Base-by-base conservation (phyloP, 148 eudicot species). In the Talinum fruticosum region DNA sequence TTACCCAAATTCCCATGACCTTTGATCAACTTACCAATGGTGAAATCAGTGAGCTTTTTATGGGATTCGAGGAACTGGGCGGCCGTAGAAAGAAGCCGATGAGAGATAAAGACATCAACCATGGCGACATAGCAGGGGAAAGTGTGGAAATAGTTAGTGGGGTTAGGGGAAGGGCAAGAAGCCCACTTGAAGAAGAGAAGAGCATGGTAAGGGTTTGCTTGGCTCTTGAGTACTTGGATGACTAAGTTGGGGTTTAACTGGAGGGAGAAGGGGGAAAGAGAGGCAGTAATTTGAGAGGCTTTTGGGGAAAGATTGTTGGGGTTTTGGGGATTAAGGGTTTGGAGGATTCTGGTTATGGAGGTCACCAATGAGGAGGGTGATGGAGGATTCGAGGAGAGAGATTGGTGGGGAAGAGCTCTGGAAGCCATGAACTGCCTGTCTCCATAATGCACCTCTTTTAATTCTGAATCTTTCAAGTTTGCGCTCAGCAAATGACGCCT, bases 21-120 rank as follows among this genome's bases (percentile, higher is more conserved):
- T 66, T 77, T 86, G 53, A 88, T 81, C 21, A 88, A 49, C 79
- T 81, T 84, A 28, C 84, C 79, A 72, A 86, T 78, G 72, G 78
- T 82, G 54, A 80, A 81, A 73, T 88, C 89, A 18, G 57, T 16
- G 47, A 86, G 74, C 38, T 29, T 80, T 30, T 69, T 57, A 1
- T 59, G 30, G 8, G 44, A 26, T 57, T 74, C 78, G 1, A 80
- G 53, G 59, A 80, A 74, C 47, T 75, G 78, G 69, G 54, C 44
- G 14, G 82, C 69, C 14, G 30, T 30, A 2, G 74, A 8, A 33
- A 68, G 70, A 1, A 68, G 73, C 0, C 67, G 44, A 38, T 80
- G 78, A 30, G 74, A 74, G 6, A 80, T n/a, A 24, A 68, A 54
- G 14, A 41, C 16, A 45, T 80, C 74, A 8, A 74, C 24, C 69